Conservation (phyloP, 23 red algal genomes). For the Cyanidiococcus yangmingshanensis region DNA sequence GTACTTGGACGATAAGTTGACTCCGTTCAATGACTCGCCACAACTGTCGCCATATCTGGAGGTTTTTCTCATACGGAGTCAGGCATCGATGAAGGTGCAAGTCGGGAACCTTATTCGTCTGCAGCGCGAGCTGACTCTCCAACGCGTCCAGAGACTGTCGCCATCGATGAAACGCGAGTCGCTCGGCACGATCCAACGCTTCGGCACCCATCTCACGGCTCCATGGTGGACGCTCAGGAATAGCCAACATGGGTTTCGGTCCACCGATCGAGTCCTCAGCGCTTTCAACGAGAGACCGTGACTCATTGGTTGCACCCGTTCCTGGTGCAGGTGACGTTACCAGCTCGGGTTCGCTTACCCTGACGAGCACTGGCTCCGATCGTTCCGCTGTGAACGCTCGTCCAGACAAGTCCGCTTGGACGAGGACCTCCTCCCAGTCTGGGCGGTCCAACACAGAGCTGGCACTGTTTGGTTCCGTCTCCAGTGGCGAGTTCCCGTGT, state of each 20-base stretch:
- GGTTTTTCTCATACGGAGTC: constrained; percentile 97
- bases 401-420: background rate
- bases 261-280: too few relatives aligned
- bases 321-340: too few relatives aligned
- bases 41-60: constrained; percentile 94
- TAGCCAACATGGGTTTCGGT: constrained; percentile 23
- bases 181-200: constrained; percentile 38
- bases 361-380: background rate
- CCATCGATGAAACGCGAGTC: constrained; percentile 62
- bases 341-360: background rate
- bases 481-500: background rate
- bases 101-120: background rate
- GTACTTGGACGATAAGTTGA: constrained; percentile 83
- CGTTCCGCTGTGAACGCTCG: background rate
- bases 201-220: constrained; percentile 26
- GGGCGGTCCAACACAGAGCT: background rate
- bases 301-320: too few relatives aligned
- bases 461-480: background rate
- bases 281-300: too few relatives aligned
- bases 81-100: constrained; percentile 16
- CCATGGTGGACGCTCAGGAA: constrained; percentile 76
- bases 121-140: constrained; percentile 27
- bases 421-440: background rate
- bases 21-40: constrained; percentile 91
- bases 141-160: constrained; percentile 40